Base-by-base conservation (phyloP, 1,139 yeast genomes). In the Yamadazyma spencermartinsiae region DNA sequence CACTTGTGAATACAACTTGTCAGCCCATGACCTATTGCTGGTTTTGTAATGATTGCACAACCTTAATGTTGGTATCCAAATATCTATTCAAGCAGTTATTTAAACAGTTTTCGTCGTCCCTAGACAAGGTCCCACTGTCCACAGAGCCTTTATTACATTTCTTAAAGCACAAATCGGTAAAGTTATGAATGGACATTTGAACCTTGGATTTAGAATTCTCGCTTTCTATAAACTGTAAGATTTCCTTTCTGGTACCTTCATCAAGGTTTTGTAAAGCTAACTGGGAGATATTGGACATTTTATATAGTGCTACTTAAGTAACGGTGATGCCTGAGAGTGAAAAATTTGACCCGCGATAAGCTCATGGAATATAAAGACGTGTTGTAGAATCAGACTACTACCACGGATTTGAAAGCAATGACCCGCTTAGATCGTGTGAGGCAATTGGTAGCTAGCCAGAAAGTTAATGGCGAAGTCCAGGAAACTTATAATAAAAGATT, bases 201-300 rank as follows among this genome's bases (percentile, higher is more conserved):
- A 90, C 88, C 66, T 88, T 87, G 40, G 95, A 82, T 65, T 86
- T 87, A 47, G 95, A 79, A 58, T 86, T 84, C 65, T 90, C 96
- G 10, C 83, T 68, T 56, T 88, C 95, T 38, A 89, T 70, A 68
- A 87, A 89, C 46, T 75, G 72, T 58, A 82, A 72, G 39, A 89
- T 80, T 49, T 88, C 95, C 54, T 80, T 76, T 60, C 86, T 80
- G 35, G 92, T 78, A 12, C 71, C 50, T 29, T 83, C 89, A 55
- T 86, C 94, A 41, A 88, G 76, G 50, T 66, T 73, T 43, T 80
- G 80, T 36, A 87, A 64, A 12, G 81, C 80, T 35, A 76, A 64
- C 44, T 79, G 79, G 41, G 82, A 77, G 42, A 84, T 58, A 34
- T 77, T 72, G 20, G 86, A 77, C 86, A 81, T 80, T 4, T 8